Percentiles rank a stretch among this genome's conserved stretches.
phyloP scores from a whole-genome alignment of 805 yeast genomes.

The Ogataea saltuana region DNA sequence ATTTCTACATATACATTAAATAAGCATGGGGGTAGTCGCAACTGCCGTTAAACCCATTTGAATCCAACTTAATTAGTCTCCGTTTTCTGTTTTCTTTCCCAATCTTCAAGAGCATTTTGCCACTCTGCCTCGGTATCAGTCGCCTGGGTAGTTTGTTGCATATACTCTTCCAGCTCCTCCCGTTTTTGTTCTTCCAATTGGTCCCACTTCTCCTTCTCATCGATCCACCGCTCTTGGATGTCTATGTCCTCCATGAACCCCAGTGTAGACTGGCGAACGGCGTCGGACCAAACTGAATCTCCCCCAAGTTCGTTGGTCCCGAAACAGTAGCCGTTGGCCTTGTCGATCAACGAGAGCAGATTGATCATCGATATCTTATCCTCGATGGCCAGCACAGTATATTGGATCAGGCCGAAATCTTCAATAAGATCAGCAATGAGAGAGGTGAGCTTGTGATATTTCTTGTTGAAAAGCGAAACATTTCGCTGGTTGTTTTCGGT shows the following conservation, averaged over 20 bases:
- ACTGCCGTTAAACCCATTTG: too few relatives aligned
- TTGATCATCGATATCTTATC: conserved; percentile 91
- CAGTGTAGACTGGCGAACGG: conserved; percentile 68
- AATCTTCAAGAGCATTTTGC: conserved; percentile 62
- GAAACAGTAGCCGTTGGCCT: conserved; percentile 89
- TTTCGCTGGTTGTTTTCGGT: conserved; percentile 73
- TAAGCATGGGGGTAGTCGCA: too few relatives aligned
- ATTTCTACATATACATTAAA: too few relatives aligned
- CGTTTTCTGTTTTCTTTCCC: conserved; percentile 43
- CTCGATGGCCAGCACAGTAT: conserved; percentile 87
- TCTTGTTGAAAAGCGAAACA: conserved; percentile 46
- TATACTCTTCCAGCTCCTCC: conserved; percentile 37
- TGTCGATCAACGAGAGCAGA: conserved; percentile 74
- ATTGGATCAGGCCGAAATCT: conserved; percentile 84
- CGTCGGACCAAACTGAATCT: conserved; percentile 98
- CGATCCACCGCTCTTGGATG: conserved; percentile 95
- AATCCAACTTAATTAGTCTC: neutral
- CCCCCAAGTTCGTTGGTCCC: conserved; percentile 95
- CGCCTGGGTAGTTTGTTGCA: conserved; percentile 40
- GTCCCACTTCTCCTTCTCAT: conserved; percentile 77
- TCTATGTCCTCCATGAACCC: conserved; percentile 61
- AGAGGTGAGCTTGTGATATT: conserved; percentile 62
- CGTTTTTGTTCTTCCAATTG: conserved; percentile 52
- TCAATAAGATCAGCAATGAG: conserved; percentile 80
- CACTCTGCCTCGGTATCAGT: conserved; percentile 68